A percentile compares a stretch with the other conserved stretches of the same genome.
phyloP scores from a whole-genome alignment of 208 protist genomes.

The Wallacemonas sp. region DNA sequence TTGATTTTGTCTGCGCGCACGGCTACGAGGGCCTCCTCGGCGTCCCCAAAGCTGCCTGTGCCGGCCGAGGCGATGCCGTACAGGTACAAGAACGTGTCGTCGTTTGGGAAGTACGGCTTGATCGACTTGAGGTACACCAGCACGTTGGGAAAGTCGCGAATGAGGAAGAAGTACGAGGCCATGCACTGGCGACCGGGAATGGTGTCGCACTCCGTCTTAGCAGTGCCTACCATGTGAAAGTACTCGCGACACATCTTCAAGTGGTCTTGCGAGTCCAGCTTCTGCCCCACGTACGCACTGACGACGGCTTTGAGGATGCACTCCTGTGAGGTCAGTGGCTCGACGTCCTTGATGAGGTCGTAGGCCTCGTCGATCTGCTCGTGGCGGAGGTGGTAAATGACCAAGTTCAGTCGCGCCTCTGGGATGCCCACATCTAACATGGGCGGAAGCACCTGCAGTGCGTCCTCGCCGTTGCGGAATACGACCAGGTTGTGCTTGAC shows the following conservation, averaged over 20 bases:
- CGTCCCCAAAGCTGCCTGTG: constrained; percentile 84
- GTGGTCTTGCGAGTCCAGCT: constrained; percentile 87
- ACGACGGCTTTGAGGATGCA: constrained; percentile 96
- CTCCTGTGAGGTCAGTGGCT: constrained; percentile 92
- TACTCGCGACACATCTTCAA: constrained; percentile 94
- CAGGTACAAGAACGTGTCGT: constrained; percentile 93
- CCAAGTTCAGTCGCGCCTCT: constrained; percentile 95
- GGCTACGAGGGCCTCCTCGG: constrained; percentile 81
- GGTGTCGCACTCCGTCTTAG: constrained; percentile 95
- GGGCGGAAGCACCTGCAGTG: constrained; percentile 93
- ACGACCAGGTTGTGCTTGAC: constrained; percentile 97
- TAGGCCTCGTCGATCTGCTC: constrained; percentile 94
- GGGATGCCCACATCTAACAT: constrained; percentile 92
- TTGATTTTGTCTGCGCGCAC: constrained; percentile 92
- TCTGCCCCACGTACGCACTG: constrained; percentile 91
- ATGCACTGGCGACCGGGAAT: constrained; percentile 97
- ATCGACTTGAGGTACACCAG: constrained; percentile 96
- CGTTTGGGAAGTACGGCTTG: constrained; percentile 94
- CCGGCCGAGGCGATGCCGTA: constrained; percentile 91
- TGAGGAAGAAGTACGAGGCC: constrained; percentile 96
- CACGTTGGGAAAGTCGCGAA: constrained; percentile 95
- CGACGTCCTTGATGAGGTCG: constrained; percentile 93
- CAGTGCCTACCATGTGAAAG: constrained; percentile 95
- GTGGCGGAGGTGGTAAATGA: constrained; percentile 96
- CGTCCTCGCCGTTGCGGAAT: constrained; percentile 95